Evolutionary conservation across 2,329 filamentous ascomycete genomes (phyloP).

Genomic region (Paraphaeosphaeria sporulosa): DNA sequence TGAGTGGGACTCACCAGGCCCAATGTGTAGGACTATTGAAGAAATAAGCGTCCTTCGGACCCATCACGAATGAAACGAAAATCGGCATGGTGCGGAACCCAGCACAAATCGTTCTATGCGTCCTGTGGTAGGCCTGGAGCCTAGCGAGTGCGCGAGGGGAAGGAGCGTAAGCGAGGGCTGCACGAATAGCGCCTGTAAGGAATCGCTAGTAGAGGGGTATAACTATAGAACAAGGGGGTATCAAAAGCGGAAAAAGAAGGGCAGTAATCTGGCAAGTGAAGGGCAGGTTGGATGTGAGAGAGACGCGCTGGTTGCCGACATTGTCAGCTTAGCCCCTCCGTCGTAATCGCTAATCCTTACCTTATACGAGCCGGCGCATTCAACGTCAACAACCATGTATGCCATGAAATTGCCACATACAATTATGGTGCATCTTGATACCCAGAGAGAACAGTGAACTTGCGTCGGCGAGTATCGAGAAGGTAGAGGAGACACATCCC

Average conservation of each 20-base stretch:
- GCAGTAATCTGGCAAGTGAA: background rate
- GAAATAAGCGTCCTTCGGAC: conserved; percentile 39
- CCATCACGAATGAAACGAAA: conserved; percentile 38
- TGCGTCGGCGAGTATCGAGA: too few species aligned
- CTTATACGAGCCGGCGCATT: background rate
- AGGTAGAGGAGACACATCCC: too few species aligned
- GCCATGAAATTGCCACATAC: too few species aligned
- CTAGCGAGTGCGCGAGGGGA: background rate
- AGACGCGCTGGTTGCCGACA: background rate
- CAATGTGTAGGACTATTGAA: conserved; percentile 45
- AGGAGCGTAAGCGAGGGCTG: background rate
- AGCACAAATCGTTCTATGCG: too few species aligned
- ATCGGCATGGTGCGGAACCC: conserved; percentile 30
- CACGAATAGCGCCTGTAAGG: background rate
- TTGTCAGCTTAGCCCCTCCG: conserved; percentile 2
- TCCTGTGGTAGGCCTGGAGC: background rate
- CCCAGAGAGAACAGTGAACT: too few species aligned
- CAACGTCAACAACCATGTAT: background rate
- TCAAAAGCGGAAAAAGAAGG: background rate
- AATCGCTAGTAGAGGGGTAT: background rate
- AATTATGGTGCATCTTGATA: background rate
- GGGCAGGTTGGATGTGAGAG: background rate
- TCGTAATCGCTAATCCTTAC: conserved; percentile 8
- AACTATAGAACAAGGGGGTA: background rate
- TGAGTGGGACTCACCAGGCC: conserved; percentile 32